A percentile compares a stretch with the other conserved stretches of the same genome.
phyloP scores from a whole-genome alignment of 495 filamentous ascomycete genomes.

The Aspergillus affinis region DNA sequence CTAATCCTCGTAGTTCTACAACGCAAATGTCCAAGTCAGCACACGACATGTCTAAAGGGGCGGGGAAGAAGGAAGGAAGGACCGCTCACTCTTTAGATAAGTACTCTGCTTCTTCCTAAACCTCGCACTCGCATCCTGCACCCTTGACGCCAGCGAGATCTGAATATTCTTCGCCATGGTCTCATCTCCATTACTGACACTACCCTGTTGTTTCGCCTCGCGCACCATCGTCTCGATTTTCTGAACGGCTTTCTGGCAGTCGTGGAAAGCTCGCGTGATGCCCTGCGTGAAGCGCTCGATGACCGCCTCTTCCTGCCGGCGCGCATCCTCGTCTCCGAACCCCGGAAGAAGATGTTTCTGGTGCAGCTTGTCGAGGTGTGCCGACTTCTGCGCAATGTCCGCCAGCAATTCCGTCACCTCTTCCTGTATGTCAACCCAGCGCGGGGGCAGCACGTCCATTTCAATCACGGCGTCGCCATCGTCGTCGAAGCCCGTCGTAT shows the following conservation, averaged over 20 bases:
- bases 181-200: conserved; percentile 77
- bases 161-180: conserved; percentile 96
- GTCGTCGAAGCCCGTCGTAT: conserved; percentile 67
- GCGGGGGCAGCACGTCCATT: conserved; percentile 94
- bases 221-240: conserved; percentile 81
- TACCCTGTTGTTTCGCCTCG: conserved; percentile 65
- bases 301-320: conserved; percentile 76
- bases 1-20: conserved; percentile 80
- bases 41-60: neutral
- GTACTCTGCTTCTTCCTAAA: conserved; percentile 97
- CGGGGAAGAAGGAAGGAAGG: neutral
- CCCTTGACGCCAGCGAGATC: conserved; percentile 79
- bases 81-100: conserved; percentile 80
- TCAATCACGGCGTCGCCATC: conserved; percentile 96
- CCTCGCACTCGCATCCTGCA: conserved; percentile 87
- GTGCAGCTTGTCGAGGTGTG: conserved; percentile 85
- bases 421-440: conserved; percentile 94
- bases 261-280: conserved; percentile 85
- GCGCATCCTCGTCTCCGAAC: conserved; percentile 91
- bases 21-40: conserved; percentile 14
- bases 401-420: conserved; percentile 83
- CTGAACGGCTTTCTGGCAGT: conserved; percentile 84
- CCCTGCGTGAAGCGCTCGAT: conserved; percentile 89
- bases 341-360: conserved; percentile 96
- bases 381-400: conserved; percentile 77